Evolutionary conservation across 768 basidiomycete species (phyloP).

Genomic region (Suillus tomentosus): DNA sequence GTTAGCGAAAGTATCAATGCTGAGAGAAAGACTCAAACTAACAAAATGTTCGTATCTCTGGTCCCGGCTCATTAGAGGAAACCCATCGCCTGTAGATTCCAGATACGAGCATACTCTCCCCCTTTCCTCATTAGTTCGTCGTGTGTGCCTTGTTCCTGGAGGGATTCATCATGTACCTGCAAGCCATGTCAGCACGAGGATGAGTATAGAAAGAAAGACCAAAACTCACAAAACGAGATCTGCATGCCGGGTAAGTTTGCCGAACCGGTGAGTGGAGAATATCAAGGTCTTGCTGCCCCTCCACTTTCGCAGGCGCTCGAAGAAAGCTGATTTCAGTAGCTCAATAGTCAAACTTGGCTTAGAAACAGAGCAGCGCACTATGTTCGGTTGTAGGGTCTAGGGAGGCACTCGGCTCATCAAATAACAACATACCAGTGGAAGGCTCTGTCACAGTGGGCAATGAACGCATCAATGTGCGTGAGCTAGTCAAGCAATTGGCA

Average conservation of each 20-base stretch:
- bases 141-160: conserved; percentile 71
- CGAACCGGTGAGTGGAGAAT: conserved; percentile 66
- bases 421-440: conserved; percentile 60
- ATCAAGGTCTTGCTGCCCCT: conserved; percentile 81
- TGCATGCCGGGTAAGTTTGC: conserved; percentile 69
- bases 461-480: conserved; percentile 71
- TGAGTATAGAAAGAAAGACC: background rate
- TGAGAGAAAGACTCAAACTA: too few relatives aligned
- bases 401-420: conserved; percentile 75
- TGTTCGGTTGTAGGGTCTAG: conserved; percentile 78
- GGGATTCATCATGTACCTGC: conserved; percentile 69
- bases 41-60: too few relatives aligned
- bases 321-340: conserved; percentile 48
- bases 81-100: conserved; percentile 61
- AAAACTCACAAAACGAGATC: conserved; percentile 62
- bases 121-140: conserved; percentile 50
- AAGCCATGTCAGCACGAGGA: background rate
- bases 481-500: conserved; percentile 35
- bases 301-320: conserved; percentile 65
- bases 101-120: conserved; percentile 74
- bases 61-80: too few relatives aligned
- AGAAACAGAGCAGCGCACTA: conserved; percentile 33
- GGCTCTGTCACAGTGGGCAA: conserved; percentile 44
- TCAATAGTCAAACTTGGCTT: background rate
- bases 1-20: too few relatives aligned